A percentile compares a stretch with the other conserved stretches of the same genome.
Conservation (phyloP, 257 asterid genomes). For the Solanum sparsipilum region DNA sequence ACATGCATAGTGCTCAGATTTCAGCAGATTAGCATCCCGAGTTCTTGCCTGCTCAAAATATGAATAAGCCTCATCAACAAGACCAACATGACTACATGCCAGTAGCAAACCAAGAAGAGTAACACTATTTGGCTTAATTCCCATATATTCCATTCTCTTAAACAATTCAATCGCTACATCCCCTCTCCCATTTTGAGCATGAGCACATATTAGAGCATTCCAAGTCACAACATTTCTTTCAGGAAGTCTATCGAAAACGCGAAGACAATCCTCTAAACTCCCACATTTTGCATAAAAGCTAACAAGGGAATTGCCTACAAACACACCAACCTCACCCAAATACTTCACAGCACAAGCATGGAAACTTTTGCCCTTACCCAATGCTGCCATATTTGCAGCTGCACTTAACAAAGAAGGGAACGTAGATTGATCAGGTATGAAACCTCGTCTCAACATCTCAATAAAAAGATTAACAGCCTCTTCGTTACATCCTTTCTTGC, state of each 20-base stretch:
- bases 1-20: slow-evolving; percentile 76
- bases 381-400: slow-evolving; percentile 64
- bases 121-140: slow-evolving; percentile 41
- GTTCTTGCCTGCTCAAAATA: slow-evolving; percentile 38
- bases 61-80: slow-evolving; percentile 45
- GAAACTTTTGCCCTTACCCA: slow-evolving; percentile 68
- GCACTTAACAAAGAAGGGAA: slow-evolving; percentile 60
- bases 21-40: slow-evolving; percentile 23
- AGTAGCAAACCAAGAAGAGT: slow-evolving; percentile 57
- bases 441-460: slow-evolving; percentile 60
- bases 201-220: slow-evolving; percentile 78
- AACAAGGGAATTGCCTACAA: slow-evolving; percentile 47
- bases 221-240: slow-evolving; percentile 56
- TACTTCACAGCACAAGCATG: slow-evolving; percentile 73
- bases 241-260: slow-evolving; percentile 26
- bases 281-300: slow-evolving; percentile 92
- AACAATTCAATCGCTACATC: slow-evolving; percentile 35
- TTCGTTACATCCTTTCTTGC: slow-evolving; percentile 67
- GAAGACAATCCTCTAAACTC: slow-evolving; percentile 49
- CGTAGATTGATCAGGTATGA: slow-evolving; percentile 36
- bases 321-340: slow-evolving; percentile 47
- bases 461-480: slow-evolving; percentile 54
- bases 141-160: slow-evolving; percentile 26
- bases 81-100: slow-evolving; percentile 69
- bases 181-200: slow-evolving; percentile 74